phyloP scores from a whole-genome alignment of 1,284 basidiomycete species.

The Puccinia triticina region DNA sequence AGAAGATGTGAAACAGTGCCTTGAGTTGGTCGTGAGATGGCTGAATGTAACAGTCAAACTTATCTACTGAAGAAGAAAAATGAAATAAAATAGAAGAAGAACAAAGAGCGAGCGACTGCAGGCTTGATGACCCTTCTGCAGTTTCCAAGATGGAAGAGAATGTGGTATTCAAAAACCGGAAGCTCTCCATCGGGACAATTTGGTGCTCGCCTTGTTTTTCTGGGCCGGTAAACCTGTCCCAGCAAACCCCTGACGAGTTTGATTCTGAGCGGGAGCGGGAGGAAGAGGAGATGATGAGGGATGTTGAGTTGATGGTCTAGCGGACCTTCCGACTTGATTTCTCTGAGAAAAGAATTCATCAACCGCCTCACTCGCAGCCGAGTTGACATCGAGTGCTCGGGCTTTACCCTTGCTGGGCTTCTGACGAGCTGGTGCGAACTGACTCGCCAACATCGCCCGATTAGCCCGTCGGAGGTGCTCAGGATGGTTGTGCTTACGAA shows the following conservation, averaged over 20 bases:
- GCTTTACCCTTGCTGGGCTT: constrained; percentile 26
- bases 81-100: not conserved
- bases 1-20: not conserved
- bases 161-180: not conserved
- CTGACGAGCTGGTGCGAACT: not conserved
- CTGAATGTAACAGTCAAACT: not conserved
- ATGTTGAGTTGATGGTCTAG: not conserved
- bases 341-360: constrained; percentile 11
- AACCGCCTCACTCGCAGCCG: constrained; percentile 1
- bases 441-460: constrained; percentile 33
- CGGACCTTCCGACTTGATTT: not conserved
- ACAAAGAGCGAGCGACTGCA: not conserved
- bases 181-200: not conserved
- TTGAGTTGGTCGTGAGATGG: not conserved
- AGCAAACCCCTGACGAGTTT: not conserved
- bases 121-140: not conserved
- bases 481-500: constrained; percentile 42
- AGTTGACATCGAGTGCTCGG: constrained; percentile 23
- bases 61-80: not conserved
- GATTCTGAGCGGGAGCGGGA: not conserved
- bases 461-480: constrained; percentile 18
- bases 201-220: not conserved
- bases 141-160: not conserved
- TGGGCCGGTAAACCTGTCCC: not conserved
- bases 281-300: not conserved